phyloP scores from a whole-genome alignment of 2,329 filamentous ascomycete species.

The Orbilia brochopaga region DNA sequence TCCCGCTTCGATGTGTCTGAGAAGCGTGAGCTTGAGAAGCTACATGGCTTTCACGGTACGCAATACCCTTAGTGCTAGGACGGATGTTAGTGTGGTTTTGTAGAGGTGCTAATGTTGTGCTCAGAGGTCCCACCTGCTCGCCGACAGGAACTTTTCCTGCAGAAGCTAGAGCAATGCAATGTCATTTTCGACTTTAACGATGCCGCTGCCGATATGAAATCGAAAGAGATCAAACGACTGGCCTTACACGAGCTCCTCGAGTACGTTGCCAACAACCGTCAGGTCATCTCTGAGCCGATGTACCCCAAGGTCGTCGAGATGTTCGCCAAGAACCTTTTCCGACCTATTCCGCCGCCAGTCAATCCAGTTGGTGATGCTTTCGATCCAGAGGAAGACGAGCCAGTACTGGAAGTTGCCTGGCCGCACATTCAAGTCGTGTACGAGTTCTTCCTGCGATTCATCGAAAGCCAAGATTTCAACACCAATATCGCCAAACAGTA shows the following conservation, averaged over 20 bases:
- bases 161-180: constrained; percentile 99
- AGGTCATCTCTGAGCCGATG: constrained; percentile 98
- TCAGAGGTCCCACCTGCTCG: constrained; percentile 88
- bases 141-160: constrained; percentile 97
- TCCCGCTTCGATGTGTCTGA: constrained; percentile 98
- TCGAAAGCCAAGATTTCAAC: constrained; percentile 99
- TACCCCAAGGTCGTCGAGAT: constrained; percentile 98
- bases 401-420: constrained; percentile 97
- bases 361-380: constrained; percentile 98
- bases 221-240: constrained; percentile 97
- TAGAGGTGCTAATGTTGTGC: constrained; percentile 11
- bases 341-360: constrained; percentile 93
- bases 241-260: constrained; percentile 95
- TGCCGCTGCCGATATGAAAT: constrained; percentile 97
- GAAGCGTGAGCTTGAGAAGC: constrained; percentile 93
- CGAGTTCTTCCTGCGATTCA: constrained; percentile 98
- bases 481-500: constrained; percentile 99
- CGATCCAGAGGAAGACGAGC: constrained; percentile 97
- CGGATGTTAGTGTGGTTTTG: constrained; percentile 23
- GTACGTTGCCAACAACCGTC: constrained; percentile 97
- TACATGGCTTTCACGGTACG: constrained; percentile 82
- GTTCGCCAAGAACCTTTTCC: constrained; percentile 98
- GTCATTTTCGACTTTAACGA: constrained; percentile 99
- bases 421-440: constrained; percentile 99
- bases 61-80: neutral